Evolutionary conservation across 345 rosid species (phyloP).

Genomic region (Alliaria petiolata): DNA sequence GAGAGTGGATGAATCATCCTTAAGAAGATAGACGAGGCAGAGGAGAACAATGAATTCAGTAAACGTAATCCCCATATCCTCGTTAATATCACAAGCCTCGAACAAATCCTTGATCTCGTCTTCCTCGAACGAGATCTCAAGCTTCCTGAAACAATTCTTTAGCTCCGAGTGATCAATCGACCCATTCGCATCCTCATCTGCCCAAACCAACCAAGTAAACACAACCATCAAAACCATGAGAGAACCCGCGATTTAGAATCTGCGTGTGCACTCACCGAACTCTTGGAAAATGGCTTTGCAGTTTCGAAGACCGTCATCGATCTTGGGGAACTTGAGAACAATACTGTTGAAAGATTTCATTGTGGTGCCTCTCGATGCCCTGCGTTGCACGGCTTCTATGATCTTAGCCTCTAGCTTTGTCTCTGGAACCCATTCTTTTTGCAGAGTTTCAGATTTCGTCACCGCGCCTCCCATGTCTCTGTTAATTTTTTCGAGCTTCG

Average conservation of each 20-base stretch:
- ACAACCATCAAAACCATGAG: not conserved
- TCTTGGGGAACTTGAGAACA: constrained; percentile 88
- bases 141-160: constrained; percentile 62
- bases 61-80: constrained; percentile 76
- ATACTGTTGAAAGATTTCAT: constrained; percentile 80
- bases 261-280: constrained; percentile 51
- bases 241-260: not conserved
- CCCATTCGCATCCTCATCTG: constrained; percentile 86
- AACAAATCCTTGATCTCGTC: constrained; percentile 83
- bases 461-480: constrained; percentile 58
- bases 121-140: constrained; percentile 65
- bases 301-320: constrained; percentile 71
- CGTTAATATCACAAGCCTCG: constrained; percentile 74
- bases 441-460: constrained; percentile 40
- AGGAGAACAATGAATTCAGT: constrained; percentile 90
- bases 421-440: constrained; percentile 52
- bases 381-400: constrained; percentile 71
- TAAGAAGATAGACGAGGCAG: constrained; percentile 85
- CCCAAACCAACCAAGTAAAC: constrained; percentile 10
- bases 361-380: constrained; percentile 59
- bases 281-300: constrained; percentile 80
- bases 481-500: not conserved
- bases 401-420: constrained; percentile 82
- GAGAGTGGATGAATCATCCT: constrained; percentile 57
- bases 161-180: constrained; percentile 79